A percentile compares a stretch with the other conserved stretches of the same genome.
Evolutionary conservation across 768 basidiomycete species (phyloP).

Genomic region (Dacryopinax primogenitus): DNA sequence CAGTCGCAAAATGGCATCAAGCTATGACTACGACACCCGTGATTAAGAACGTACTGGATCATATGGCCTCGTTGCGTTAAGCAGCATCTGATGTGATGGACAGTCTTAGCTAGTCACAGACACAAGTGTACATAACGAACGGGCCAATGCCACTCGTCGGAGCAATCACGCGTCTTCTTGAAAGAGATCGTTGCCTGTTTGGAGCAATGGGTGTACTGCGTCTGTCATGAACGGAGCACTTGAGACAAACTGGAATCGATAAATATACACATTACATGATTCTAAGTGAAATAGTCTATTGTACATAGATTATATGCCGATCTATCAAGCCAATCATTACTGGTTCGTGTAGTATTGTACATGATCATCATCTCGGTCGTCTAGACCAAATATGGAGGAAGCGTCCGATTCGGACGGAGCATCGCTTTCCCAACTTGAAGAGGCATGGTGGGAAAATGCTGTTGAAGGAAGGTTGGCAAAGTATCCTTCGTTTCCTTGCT

Average conservation of each 20-base stretch:
- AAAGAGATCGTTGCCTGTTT: too few relatives aligned
- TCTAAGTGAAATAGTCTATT: not conserved
- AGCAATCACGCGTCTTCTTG: too few relatives aligned
- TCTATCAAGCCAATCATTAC: not conserved
- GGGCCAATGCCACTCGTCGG: too few relatives aligned
- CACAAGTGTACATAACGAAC: too few relatives aligned
- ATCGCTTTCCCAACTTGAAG: conserved; percentile 1
- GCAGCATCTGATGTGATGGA: too few relatives aligned
- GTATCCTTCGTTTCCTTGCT: not conserved
- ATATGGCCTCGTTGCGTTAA: not conserved
- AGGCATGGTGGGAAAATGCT: not conserved
- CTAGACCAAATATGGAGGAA: not conserved
- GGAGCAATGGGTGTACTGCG: too few relatives aligned
- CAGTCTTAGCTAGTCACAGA: too few relatives aligned
- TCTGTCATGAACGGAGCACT: too few relatives aligned
- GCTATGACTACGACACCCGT: not conserved
- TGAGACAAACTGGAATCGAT: too few relatives aligned
- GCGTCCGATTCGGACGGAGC: not conserved
- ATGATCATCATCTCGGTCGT: not conserved
- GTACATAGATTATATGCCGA: not conserved
- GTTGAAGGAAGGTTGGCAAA: not conserved
- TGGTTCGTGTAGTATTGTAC: not conserved
- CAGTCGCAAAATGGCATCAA: not conserved
- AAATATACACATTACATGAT: too few relatives aligned
- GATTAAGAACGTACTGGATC: not conserved